Base-by-base conservation (phyloP, 495 filamentous ascomycete species). In the Neurospora sp. region DNA sequence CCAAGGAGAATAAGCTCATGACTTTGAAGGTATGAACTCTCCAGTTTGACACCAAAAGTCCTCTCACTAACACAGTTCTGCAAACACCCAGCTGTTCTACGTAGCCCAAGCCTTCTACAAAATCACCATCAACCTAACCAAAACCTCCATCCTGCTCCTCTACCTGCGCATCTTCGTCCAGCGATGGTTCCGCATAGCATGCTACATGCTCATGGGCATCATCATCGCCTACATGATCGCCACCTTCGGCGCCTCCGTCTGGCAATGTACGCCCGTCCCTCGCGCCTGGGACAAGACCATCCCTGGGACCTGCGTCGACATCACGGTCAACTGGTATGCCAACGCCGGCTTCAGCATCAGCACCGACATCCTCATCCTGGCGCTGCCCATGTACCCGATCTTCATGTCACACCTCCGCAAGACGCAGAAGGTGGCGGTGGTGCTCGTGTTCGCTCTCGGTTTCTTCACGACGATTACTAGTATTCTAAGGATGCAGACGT, bases 361-460 rank as follows among this genome's bases (percentile, higher is more conserved):
- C 42, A 78, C 76, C 27, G 79, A 79, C n/a, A 40, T 79, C 8
- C 41, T 79, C 70, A 80, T 80, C 40, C 75, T 80, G 4, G 73
- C 70, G 10, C 71, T 85, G 10, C 83, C 83, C 8, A 76, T 84
- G 74, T 74, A 78, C 3, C 76, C 80, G 12, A 73, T 84, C 12
- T 80, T 78, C 69, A 71, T 71, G 20, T 76, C 82, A 1, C 73
- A 78, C n/a, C 78, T 81, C 45, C 77, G 76, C 2, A 59, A n/a
- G 17, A 40, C 31, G 14, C 81, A 84, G 44, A 84, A 83, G 70
- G 8, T 79, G 3, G 79, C 79, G 3, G 71, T 85, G n/a, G 77
- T 76, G 53, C 73, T 68, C 20, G 78, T 84, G 22, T 84, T 84
- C 53, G 75, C 77, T 1, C 69, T 84, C 3, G 83, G 83, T 20